Evolutionary conservation across 441 rosid species (phyloP).

Genomic region (Melastoma candidum): DNA sequence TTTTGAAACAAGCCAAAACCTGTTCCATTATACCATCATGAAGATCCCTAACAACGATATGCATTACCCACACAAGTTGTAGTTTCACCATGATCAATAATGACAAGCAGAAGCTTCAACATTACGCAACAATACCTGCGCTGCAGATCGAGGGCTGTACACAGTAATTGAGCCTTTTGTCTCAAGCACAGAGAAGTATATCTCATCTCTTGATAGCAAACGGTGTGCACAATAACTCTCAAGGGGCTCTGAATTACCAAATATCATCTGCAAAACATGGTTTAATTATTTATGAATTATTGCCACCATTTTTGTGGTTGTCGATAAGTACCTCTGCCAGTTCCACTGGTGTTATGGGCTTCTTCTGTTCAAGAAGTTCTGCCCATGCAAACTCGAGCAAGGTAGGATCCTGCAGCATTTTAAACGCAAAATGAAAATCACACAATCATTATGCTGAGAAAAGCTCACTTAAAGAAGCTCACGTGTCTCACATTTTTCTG

Average conservation of each 20-base stretch:
- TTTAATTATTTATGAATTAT: conserved; percentile 24
- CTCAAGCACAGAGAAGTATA: conserved; percentile 61
- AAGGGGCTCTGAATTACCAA: conserved; percentile 72
- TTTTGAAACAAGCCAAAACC: too few species aligned
- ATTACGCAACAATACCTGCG: conserved; percentile 36
- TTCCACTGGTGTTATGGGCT: conserved; percentile 10
- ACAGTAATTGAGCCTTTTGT: conserved; percentile 55
- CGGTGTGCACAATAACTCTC: conserved; percentile 95
- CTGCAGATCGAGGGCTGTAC: conserved; percentile 66
- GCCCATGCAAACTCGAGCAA: too few species aligned
- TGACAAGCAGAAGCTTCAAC: background rate
- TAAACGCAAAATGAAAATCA: too few species aligned
- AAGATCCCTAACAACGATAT: too few species aligned
- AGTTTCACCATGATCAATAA: too few species aligned
- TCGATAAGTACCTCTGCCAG: conserved; percentile 17
- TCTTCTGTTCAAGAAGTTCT: background rate
- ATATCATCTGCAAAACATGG: conserved; percentile 60
- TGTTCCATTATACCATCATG: too few species aligned
- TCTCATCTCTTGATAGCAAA: conserved; percentile 73
- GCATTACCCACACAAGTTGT: too few species aligned
- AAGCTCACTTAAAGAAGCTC: background rate
- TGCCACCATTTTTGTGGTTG: background rate
- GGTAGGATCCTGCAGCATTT: too few species aligned
- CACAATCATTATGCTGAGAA: too few species aligned
- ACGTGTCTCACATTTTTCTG: background rate